Evolutionary conservation across 2,329 filamentous ascomycete genomes (phyloP).

Genomic region (Alternaria burnsii): DNA sequence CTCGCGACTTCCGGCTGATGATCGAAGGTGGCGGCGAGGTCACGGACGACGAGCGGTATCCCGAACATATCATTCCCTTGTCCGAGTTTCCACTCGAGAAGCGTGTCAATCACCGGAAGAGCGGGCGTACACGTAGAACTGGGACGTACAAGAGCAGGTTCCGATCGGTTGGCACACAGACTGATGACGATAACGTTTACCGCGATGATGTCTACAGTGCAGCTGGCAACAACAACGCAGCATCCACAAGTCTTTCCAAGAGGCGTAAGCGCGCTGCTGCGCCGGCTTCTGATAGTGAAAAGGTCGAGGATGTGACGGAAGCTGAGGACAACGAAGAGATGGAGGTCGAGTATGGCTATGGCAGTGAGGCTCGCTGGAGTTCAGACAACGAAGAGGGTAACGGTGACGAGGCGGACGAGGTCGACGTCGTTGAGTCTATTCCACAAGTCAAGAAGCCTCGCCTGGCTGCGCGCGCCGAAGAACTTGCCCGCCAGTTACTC

Average conservation of each 20-base stretch:
- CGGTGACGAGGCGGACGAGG: background rate
- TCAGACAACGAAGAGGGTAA: background rate
- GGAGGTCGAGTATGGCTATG: background rate
- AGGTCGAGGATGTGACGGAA: background rate
- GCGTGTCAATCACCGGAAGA: background rate
- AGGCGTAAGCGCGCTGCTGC: background rate
- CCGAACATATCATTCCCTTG: constrained; percentile 1
- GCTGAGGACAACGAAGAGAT: background rate
- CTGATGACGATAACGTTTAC: background rate
- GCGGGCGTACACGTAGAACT: background rate
- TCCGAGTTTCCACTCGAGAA: background rate
- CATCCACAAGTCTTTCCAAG: background rate
- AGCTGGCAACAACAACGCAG: background rate
- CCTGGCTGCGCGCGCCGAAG: background rate
- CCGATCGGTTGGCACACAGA: background rate
- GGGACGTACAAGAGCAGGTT: background rate
- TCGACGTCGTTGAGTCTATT: background rate
- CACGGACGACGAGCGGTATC: background rate
- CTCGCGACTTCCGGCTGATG: background rate
- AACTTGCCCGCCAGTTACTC: background rate
- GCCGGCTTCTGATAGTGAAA: background rate
- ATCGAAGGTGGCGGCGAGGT: background rate
- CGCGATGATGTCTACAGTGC: background rate
- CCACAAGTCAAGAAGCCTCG: background rate
- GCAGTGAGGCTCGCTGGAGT: background rate